phyloP scores from a whole-genome alignment of 2,329 filamentous ascomycete species.

The Talaromyces amestolkiae region DNA sequence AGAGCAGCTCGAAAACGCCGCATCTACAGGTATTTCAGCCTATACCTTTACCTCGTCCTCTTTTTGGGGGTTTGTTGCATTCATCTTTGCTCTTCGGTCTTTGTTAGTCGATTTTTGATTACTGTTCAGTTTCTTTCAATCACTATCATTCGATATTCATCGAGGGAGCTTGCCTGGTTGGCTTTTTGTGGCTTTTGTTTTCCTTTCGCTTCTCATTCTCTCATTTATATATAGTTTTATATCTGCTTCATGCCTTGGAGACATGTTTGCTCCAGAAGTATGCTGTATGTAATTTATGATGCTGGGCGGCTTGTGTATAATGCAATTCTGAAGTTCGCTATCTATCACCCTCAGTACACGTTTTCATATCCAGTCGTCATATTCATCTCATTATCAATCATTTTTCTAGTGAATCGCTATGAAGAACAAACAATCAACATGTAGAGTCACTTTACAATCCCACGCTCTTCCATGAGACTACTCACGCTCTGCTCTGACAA shows the following conservation, averaged over 20 bases:
- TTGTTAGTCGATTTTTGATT: neutral
- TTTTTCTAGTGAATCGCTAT: too few species aligned
- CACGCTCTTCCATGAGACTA: slow-evolving; percentile 71
- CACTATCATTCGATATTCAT: neutral
- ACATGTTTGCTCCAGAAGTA: neutral
- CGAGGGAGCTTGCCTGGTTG: neutral
- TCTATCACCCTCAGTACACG: neutral
- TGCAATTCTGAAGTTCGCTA: neutral
- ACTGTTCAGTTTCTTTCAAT: neutral
- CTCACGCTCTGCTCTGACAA: slow-evolving; percentile 67
- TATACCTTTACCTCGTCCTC: neutral
- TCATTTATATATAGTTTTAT: neutral
- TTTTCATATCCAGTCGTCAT: neutral
- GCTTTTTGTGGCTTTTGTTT: neutral
- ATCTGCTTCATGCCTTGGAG: neutral
- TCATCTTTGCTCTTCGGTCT: neutral
- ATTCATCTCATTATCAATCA: neutral
- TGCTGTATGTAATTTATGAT: slow-evolving; percentile 12
- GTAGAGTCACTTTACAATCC: slow-evolving; percentile 35
- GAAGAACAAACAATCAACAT: neutral
- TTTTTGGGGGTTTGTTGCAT: neutral
- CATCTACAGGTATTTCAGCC: neutral
- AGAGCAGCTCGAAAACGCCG: neutral
- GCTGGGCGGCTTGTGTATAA: neutral
- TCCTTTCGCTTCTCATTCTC: neutral